phyloP scores from a whole-genome alignment of 441 rosid species.

The Manihot esculenta region DNA sequence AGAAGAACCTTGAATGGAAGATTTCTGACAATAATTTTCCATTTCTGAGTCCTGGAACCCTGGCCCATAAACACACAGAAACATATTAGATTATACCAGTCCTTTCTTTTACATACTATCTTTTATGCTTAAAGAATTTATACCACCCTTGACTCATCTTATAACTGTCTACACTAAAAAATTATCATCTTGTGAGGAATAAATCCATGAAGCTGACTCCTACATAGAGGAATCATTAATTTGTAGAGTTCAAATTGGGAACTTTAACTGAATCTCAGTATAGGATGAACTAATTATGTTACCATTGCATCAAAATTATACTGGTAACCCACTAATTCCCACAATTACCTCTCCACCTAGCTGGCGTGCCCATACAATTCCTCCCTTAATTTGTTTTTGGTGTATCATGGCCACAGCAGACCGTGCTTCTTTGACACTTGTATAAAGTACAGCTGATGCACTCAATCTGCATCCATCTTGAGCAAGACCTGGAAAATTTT shows the following conservation, averaged over 20 bases:
- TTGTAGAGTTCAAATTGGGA: not conserved
- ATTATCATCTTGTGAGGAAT: not conserved
- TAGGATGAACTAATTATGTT: not conserved
- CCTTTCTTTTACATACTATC: not conserved
- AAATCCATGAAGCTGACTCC: not conserved
- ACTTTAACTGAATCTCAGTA: not conserved
- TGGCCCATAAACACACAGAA: slow-evolving; percentile 35
- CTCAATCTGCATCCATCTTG: slow-evolving; percentile 87
- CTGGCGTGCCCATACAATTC: slow-evolving; percentile 88
- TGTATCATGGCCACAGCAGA: slow-evolving; percentile 61
- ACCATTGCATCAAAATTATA: not conserved
- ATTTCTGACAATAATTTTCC: slow-evolving; percentile 91
- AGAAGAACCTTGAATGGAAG: slow-evolving; percentile 83
- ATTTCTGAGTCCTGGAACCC: slow-evolving; percentile 96
- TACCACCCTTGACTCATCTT: not conserved
- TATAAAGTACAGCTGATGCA: slow-evolving; percentile 85
- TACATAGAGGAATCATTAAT: not conserved
- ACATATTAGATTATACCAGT: slow-evolving; percentile 13
- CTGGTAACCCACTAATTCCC: slow-evolving; percentile 4
- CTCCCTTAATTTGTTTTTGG: slow-evolving; percentile 69
- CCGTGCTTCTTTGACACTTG: slow-evolving; percentile 80
- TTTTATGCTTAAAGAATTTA: not conserved
- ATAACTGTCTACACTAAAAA: not conserved
- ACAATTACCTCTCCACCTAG: slow-evolving; percentile 91
- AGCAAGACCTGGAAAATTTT: slow-evolving; percentile 61